Conservation (phyloP, 2,329 filamentous ascomycete species). For the Diaporthe ampelina region DNA sequence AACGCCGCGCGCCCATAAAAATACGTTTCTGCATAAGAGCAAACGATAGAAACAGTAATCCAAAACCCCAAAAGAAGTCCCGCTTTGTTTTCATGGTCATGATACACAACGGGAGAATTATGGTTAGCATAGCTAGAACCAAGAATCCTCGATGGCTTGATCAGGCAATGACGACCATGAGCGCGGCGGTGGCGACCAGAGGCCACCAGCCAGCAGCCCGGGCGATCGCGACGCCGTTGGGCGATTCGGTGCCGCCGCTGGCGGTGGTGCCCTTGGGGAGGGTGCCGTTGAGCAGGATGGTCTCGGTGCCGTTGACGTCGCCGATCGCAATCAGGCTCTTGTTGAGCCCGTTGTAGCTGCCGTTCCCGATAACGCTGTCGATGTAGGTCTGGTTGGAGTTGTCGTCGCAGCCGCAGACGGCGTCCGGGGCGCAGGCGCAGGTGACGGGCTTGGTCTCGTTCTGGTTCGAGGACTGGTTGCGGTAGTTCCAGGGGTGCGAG, state of each 20-base stretch:
- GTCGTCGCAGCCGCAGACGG: slow-evolving; percentile 78
- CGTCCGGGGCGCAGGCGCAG: slow-evolving; percentile 71
- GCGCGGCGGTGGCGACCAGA: slow-evolving; percentile 58
- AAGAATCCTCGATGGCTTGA: no score
- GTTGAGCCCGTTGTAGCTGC: slow-evolving; percentile 71
- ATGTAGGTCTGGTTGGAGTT: slow-evolving; percentile 72
- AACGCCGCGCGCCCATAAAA: no score
- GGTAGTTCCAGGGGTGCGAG: slow-evolving; percentile 61
- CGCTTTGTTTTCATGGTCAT: no score
- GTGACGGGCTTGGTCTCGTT: slow-evolving; percentile 73
- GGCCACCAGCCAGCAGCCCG: slow-evolving; percentile 66
- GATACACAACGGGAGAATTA: no score
- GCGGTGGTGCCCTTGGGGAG: slow-evolving; percentile 77
- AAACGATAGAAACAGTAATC: no score
- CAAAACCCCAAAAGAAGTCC: no score
- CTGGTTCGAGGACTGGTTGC: slow-evolving; percentile 63
- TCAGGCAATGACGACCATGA: slow-evolving; percentile 60
- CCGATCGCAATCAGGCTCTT: slow-evolving; percentile 73
- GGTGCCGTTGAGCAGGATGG: slow-evolving; percentile 82
- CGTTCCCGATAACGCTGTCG: slow-evolving; percentile 74
- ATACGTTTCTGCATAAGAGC: no score
- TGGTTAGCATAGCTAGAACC: no score
- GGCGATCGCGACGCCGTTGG: slow-evolving; percentile 53
- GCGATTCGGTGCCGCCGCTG: slow-evolving; percentile 58
- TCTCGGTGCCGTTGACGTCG: slow-evolving; percentile 72